A percentile compares a stretch with the other conserved stretches of the same genome.
Evolutionary conservation across 345 rosid genomes (phyloP).

Genomic region (Erucastrum elatum): DNA sequence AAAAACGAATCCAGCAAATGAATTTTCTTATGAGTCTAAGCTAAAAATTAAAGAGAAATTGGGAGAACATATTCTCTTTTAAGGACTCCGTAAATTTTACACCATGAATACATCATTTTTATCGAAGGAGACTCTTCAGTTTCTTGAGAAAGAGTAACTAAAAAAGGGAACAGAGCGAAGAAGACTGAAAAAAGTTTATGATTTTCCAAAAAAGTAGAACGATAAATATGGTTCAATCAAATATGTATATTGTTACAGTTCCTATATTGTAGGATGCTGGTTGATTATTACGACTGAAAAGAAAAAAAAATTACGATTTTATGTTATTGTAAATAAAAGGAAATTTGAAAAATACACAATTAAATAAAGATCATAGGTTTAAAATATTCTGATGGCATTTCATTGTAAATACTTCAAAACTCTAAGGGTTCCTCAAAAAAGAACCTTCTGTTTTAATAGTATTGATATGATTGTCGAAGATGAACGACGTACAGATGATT

Average conservation of each 20-base stretch:
- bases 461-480: too few species aligned
- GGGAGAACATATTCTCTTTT: constrained; percentile 62
- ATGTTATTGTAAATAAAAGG: too few species aligned
- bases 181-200: not conserved
- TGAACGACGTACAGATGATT: too few species aligned
- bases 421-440: too few species aligned
- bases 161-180: not conserved
- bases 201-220: too few species aligned
- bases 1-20: constrained; percentile 27
- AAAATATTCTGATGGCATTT: too few species aligned
- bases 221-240: too few species aligned
- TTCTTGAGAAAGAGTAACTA: constrained; percentile 2
- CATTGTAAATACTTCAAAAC: too few species aligned
- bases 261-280: not conserved
- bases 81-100: constrained; percentile 91
- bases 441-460: too few species aligned
- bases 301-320: too few species aligned
- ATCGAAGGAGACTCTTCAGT: constrained; percentile 49
- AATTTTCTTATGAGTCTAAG: not conserved
- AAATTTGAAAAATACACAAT: too few species aligned
- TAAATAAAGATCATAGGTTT: too few species aligned
- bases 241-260: not conserved
- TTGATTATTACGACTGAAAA: not conserved
- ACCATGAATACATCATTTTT: constrained; percentile 95
- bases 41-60: constrained; percentile 3